Base-by-base conservation (phyloP, 2,329 filamentous ascomycete species). In the Monilinia aucupariae region DNA sequence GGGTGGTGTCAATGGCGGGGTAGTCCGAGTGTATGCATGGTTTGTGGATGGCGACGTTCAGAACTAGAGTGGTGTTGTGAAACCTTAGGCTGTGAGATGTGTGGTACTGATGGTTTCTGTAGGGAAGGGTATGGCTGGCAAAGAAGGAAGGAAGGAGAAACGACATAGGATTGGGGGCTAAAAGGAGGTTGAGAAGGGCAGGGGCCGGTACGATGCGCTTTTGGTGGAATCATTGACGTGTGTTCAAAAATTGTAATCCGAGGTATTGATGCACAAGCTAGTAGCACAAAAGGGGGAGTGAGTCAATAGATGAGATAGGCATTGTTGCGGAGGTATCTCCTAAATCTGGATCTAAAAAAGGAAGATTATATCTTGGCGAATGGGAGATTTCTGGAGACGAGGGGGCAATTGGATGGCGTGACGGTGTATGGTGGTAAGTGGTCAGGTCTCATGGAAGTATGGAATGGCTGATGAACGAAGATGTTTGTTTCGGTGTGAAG, bases 21-120 rank as follows among this genome's bases (percentile, higher is more conserved):
- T 41, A 43, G 25, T 45, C 39, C 10, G 39, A 55, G 53, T 17
- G 53, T 55, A 45, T n/a, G 39, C 39, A 39, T 20, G 25, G 39
- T 41, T 32, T 17, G 37, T 45, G 39, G 10, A 37, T 20, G 43
- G 6, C n/a, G 43, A 30, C 22, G 37, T 54, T 25, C n/a, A 47
- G 43, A 13, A 22, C 20, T 39, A 39, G 34, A n/a, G n/a, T 8
- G 2, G 37, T 48, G 41, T n/a, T 5, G 55, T 59, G 55, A 4
- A 50, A 50, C 55, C 30, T 59, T 25, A 30, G n/a, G 45, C 37
- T 20, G 43, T 49, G 55, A n/a, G 34, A 59, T 59, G 55, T 53
- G 50, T 48, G n/a, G 13, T 20, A 39, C 43, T 34, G n/a, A 9
- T 37, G 15, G 9, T 49, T 20, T 37, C 20, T 6, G 9, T 41